Conservation (phyloP, 202 grass and related monocot species). For the Saccharum hybrid region DNA sequence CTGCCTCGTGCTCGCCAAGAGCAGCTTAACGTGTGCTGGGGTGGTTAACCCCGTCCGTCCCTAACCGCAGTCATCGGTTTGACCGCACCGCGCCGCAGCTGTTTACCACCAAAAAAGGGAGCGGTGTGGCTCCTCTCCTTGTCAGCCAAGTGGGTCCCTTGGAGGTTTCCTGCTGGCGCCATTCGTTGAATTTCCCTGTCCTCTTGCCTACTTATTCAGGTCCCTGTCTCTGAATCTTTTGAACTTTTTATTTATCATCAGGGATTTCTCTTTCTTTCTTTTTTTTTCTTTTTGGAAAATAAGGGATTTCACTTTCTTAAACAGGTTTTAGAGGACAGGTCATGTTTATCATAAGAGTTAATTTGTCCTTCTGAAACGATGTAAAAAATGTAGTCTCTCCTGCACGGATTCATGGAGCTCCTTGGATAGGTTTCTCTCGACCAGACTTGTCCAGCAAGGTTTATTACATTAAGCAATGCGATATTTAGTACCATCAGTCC, state of each 20-base stretch:
- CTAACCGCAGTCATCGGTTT: constrained; percentile 1
- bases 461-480: constrained; percentile 37
- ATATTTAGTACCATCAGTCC: constrained; percentile 45
- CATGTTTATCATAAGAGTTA: not conserved
- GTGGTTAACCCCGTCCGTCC: not conserved
- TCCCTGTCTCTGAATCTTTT: not conserved
- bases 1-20: not conserved
- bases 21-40: not conserved
- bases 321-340: not conserved
- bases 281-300: not conserved
- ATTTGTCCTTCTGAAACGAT: not conserved
- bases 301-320: not conserved
- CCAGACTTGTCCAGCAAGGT: constrained; percentile 25
- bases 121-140: not conserved
- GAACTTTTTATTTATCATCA: not conserved
- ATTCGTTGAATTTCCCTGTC: constrained; percentile 29
- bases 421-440: not conserved
- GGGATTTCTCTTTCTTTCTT: not conserved
- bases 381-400: not conserved
- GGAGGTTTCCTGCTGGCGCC: constrained; percentile 39
- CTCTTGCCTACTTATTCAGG: constrained; percentile 32
- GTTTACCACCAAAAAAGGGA: not conserved
- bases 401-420: not conserved
- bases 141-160: constrained; percentile 21
- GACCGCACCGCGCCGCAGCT: constrained; percentile 8